Evolutionary conservation across 108 stramenopile species (phyloP).

Genomic region (Cyclostephanos invisitatus): DNA sequence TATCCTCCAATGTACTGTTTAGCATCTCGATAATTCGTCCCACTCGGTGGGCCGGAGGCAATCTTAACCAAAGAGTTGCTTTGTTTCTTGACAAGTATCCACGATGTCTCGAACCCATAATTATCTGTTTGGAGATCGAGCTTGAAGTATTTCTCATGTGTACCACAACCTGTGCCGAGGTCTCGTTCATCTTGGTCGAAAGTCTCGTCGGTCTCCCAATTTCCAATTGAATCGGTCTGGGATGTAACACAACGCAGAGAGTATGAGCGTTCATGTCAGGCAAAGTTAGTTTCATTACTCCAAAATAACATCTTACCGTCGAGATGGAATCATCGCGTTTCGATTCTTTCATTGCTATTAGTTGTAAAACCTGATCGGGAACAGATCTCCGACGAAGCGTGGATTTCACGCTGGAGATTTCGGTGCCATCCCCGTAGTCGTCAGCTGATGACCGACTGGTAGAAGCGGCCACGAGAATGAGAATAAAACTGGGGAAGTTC

Average conservation of each 20-base stretch:
- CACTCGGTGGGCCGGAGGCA: constrained; percentile 23
- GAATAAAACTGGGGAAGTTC: background rate
- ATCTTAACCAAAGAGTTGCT: background rate
- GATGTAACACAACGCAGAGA: background rate
- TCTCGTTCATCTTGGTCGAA: background rate
- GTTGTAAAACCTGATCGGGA: background rate
- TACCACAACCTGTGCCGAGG: background rate
- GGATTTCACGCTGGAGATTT: background rate
- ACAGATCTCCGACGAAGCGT: background rate
- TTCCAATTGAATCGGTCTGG: background rate
- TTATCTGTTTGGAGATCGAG: constrained; percentile 18
- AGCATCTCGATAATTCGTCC: constrained; percentile 19
- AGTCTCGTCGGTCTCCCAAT: background rate
- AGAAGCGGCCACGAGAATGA: background rate
- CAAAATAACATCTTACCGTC: background rate
- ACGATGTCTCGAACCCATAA: constrained; percentile 29
- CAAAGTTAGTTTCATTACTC: background rate
- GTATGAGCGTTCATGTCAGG: background rate
- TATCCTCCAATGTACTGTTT: constrained; percentile 18
- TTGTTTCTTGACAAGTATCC: constrained; percentile 10
- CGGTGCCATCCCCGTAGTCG: background rate
- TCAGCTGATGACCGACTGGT: background rate
- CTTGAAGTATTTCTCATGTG: constrained; percentile 13
- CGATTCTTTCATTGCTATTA: background rate
- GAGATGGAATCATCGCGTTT: background rate